Evolutionary conservation across 2,329 filamentous ascomycete genomes (phyloP), one percentile per base, ranked within the genome.

Genomic region (Sarocladiaceae sp.): DNA sequence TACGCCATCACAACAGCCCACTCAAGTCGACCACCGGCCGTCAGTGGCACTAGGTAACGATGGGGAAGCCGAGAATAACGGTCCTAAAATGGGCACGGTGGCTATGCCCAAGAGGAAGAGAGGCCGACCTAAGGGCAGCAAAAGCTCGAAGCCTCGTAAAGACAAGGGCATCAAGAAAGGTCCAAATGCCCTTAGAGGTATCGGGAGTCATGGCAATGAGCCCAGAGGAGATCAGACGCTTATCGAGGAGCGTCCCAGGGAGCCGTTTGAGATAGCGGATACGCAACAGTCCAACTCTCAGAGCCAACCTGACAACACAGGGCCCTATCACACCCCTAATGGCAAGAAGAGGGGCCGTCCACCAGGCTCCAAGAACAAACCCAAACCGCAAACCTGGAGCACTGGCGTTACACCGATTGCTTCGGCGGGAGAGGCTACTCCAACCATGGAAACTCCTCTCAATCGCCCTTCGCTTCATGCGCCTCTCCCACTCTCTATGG

Each of bases 71-170:
- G n/a, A n/a, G n/a, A n/a, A n/a, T n/a, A n/a, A n/a, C n/a, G 37
- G 37, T 12, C 37, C 51, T 15, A 39, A 51, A 15, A 32, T 50
- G 6, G 47, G 48, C 6, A 40, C 26, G n/a, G 41, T 34, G 6
- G 18, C 42, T 2, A 46, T 56, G 18, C 41, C 56, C 27, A 76
- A 70, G 52, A 66, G 74, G 42, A 62, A 64, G 6, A 66, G 75
- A 49, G 76, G 76, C 13, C 65, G 76, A 15, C 76, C 76, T 6
- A 79, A 78, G 50, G 76, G 76, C 3, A 79, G 74, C 59, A 63
- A 62, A 44, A 58, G 54, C 37, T 50, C 50, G n/a, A 63, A 59
- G 41, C 48, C 53, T 15, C 55, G 55, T 12, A 76, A 74, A 41
- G 72, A 74, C 46, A 78, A 76, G 50, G 70, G 70, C 5, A 59